A percentile compares a stretch with the other conserved stretches of the same genome.
Conservation (phyloP, 2,329 filamentous ascomycete species). For the Sarocladium oryzae region DNA sequence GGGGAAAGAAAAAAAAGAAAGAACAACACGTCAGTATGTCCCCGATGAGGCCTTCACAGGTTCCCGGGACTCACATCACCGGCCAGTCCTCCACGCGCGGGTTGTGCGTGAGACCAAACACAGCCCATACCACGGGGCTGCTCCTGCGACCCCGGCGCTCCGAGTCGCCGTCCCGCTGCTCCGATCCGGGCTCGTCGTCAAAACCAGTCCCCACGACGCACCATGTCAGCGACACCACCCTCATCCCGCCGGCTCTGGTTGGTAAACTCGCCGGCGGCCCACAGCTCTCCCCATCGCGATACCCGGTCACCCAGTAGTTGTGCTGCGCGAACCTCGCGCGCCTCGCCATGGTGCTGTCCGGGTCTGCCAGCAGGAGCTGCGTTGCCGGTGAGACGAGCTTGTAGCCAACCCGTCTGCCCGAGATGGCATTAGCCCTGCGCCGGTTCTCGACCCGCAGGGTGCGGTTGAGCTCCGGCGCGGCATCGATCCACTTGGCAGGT, state of each 20-base stretch:
- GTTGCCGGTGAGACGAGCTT: slow-evolving; percentile 39
- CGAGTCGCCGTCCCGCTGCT: neutral
- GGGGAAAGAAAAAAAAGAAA: too few relatives aligned
- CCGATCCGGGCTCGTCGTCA: slow-evolving; percentile 21
- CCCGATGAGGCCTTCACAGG: too few relatives aligned
- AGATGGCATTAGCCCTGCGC: slow-evolving; percentile 37
- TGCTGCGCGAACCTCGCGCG: slow-evolving; percentile 40
- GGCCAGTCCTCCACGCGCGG: slow-evolving; percentile 44
- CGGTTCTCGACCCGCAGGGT: slow-evolving; percentile 43
- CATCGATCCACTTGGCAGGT: slow-evolving; percentile 41
- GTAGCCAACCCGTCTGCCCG: slow-evolving; percentile 43
- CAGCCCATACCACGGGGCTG: slow-evolving; percentile 37
- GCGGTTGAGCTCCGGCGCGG: slow-evolving; percentile 46
- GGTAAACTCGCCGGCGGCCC: slow-evolving; percentile 44
- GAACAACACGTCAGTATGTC: slow-evolving; percentile 1
- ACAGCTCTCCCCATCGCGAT: slow-evolving; percentile 44
- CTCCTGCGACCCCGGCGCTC: slow-evolving; percentile 18
- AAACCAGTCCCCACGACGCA: slow-evolving; percentile 41
- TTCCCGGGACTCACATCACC: slow-evolving; percentile 36
- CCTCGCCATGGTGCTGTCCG: slow-evolving; percentile 33
- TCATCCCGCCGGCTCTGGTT: slow-evolving; percentile 39
- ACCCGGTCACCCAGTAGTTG: slow-evolving; percentile 42
- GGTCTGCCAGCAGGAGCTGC: slow-evolving; percentile 40
- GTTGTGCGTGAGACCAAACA: slow-evolving; percentile 43
- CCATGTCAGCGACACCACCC: slow-evolving; percentile 41